Conservation (phyloP, 371 early-diverging fungal genomes). For the Zychaea mexicana region DNA sequence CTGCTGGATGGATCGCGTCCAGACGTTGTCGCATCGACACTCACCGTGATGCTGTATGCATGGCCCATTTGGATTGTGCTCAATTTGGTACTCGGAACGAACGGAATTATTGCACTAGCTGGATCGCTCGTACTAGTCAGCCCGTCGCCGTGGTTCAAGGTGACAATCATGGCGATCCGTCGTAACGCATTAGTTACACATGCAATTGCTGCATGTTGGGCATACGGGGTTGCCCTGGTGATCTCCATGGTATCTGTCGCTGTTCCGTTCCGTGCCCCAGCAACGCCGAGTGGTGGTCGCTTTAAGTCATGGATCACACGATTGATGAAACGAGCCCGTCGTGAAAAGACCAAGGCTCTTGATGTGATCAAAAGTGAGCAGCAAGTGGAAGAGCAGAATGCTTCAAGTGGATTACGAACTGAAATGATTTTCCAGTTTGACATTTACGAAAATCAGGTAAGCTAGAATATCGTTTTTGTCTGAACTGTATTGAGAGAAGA, state of each 20-base stretch:
- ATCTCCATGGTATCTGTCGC: slow-evolving; percentile 1
- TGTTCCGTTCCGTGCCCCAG: not conserved
- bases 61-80: slow-evolving; percentile 35
- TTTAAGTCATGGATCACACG: slow-evolving; percentile 15
- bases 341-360: slow-evolving; percentile 25
- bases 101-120: slow-evolving; percentile 19
- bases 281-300: not conserved
- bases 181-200: slow-evolving; percentile 24
- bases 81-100: slow-evolving; percentile 24
- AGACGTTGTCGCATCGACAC: slow-evolving; percentile 18
- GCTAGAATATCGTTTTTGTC: not conserved
- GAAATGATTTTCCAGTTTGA: slow-evolving; percentile 54
- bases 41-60: slow-evolving; percentile 31
- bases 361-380: slow-evolving; percentile 5
- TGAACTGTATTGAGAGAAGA: not conserved
- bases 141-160: slow-evolving; percentile 31
- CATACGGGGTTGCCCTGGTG: slow-evolving; percentile 35
- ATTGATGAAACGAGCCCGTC: slow-evolving; percentile 12
- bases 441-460: slow-evolving; percentile 48
- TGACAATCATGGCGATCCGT: slow-evolving; percentile 14
- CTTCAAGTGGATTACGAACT: slow-evolving; percentile 16
- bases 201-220: slow-evolving; percentile 27
- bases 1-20: slow-evolving; percentile 29
- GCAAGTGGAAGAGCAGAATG: slow-evolving; percentile 2
- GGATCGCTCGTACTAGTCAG: slow-evolving; percentile 22